phyloP scores from a whole-genome alignment of 2,329 filamentous ascomycete genomes.

The Geosmithia putterillii region DNA sequence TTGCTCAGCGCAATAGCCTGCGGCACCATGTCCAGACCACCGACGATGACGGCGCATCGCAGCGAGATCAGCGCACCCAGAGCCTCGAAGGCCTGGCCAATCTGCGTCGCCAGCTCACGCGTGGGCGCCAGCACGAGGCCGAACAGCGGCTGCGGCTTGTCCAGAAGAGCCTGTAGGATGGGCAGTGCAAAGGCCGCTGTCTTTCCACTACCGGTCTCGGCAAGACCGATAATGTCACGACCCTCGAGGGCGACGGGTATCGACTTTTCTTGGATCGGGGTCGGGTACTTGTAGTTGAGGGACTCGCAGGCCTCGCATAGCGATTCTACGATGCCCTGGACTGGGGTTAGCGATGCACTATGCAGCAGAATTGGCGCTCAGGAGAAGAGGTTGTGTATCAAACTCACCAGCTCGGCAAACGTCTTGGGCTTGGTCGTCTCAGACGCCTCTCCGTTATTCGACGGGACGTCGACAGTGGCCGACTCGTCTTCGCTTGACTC shows the following conservation, averaged over 20 bases:
- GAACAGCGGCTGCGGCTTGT: conserved; percentile 75
- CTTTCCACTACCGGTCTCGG: conserved; percentile 92
- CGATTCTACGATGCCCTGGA: conserved; percentile 66
- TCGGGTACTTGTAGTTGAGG: conserved; percentile 75
- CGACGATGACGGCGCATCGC: conserved; percentile 74
- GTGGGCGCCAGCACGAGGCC: conserved; percentile 88
- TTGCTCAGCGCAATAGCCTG: conserved; percentile 89
- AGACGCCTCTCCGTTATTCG: conserved; percentile 14
- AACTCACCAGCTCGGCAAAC: conserved; percentile 51
- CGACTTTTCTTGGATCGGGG: conserved; percentile 75
- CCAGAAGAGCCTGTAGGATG: conserved; percentile 81
- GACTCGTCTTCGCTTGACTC: conserved; percentile 12
- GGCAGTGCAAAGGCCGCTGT: conserved; percentile 91
- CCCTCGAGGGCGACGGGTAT: conserved; percentile 72
- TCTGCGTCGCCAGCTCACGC: conserved; percentile 85
- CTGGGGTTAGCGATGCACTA: conserved; percentile 2
- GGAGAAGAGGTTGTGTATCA: not conserved
- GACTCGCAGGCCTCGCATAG: conserved; percentile 79
- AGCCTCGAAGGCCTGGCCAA: conserved; percentile 76
- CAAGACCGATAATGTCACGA: conserved; percentile 83
- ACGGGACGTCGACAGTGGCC: conserved; percentile 18
- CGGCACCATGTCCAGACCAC: conserved; percentile 90
- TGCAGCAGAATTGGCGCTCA: not conserved
- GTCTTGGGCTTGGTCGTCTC: conserved; percentile 32
- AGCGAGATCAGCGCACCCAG: conserved; percentile 82